Conservation (phyloP, 768 basidiomycete genomes). For the Tricholoma hemisulphureum region DNA sequence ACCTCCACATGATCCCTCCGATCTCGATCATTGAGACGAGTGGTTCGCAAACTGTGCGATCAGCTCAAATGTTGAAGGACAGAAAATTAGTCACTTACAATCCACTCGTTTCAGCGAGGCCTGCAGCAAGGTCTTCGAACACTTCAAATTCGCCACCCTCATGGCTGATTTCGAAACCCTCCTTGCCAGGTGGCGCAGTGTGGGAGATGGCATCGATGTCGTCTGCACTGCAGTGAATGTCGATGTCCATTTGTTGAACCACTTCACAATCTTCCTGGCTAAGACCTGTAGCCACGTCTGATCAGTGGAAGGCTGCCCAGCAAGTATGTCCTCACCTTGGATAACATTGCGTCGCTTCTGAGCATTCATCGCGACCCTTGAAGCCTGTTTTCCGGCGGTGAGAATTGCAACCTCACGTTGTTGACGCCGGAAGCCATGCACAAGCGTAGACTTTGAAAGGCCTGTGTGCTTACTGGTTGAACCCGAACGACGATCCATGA, state of each 20-base stretch:
- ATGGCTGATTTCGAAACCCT: constrained; percentile 11
- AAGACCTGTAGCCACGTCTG: neutral
- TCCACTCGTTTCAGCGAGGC: neutral
- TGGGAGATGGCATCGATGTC: constrained; percentile 6
- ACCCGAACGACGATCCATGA: neutral
- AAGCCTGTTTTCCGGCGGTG: neutral
- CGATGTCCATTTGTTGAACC: constrained; percentile 4
- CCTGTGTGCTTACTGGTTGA: neutral
- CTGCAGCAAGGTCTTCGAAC: constrained; percentile 6
- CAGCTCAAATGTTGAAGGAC: no score
- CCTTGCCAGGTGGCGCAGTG: constrained; percentile 6
- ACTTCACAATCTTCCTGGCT: neutral
- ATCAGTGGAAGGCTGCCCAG: neutral
- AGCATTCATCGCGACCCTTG: neutral
- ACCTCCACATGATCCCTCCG: constrained; percentile 5
- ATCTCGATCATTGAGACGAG: constrained; percentile 1
- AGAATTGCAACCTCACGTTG: neutral
- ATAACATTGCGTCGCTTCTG: neutral
- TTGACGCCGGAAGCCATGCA: neutral
- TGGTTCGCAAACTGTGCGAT: neutral
- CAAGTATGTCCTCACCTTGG: neutral
- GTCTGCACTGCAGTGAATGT: neutral
- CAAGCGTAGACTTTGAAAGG: neutral
- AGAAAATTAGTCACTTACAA: neutral
- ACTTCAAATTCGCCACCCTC: constrained; percentile 13